Conservation (phyloP, 805 yeast species). For the Hanseniaspora nectarophila region DNA sequence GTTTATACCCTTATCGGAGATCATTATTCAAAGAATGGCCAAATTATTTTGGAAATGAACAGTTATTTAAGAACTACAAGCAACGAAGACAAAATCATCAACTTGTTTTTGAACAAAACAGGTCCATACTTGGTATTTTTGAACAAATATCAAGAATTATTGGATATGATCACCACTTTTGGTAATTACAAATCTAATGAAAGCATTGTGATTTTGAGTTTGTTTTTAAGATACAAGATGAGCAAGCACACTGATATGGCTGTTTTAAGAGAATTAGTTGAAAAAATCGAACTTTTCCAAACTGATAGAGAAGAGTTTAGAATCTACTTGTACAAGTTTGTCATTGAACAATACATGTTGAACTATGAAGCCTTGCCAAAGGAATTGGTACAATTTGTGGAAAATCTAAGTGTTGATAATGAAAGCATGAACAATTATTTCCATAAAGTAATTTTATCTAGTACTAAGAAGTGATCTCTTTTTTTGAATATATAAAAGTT, state of each 20-base stretch:
- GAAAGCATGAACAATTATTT: slow-evolving; percentile 1
- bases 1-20: slow-evolving; percentile 3
- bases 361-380: not conserved
- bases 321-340: slow-evolving; percentile 3
- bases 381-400: not conserved
- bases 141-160: slow-evolving; percentile 32
- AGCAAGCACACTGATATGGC: not conserved
- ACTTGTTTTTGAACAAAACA: slow-evolving; percentile 39
- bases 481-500: not conserved
- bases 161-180: slow-evolving; percentile 31
- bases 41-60: slow-evolving; percentile 48
- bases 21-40: slow-evolving; percentile 28
- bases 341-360: slow-evolving; percentile 8
- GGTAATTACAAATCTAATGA: not conserved
- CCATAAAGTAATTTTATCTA: not conserved
- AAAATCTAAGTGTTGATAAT: slow-evolving; percentile 14
- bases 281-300: not conserved
- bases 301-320: not conserved
- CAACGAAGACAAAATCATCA: slow-evolving; percentile 52
- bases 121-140: slow-evolving; percentile 61
- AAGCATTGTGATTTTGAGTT: not conserved
- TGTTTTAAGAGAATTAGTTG: not conserved
- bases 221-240: not conserved
- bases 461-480: not conserved
- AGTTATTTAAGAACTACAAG: slow-evolving; percentile 50